Conservation (phyloP, 208 protist genomes). For the Leishmania gerbilli region DNA sequence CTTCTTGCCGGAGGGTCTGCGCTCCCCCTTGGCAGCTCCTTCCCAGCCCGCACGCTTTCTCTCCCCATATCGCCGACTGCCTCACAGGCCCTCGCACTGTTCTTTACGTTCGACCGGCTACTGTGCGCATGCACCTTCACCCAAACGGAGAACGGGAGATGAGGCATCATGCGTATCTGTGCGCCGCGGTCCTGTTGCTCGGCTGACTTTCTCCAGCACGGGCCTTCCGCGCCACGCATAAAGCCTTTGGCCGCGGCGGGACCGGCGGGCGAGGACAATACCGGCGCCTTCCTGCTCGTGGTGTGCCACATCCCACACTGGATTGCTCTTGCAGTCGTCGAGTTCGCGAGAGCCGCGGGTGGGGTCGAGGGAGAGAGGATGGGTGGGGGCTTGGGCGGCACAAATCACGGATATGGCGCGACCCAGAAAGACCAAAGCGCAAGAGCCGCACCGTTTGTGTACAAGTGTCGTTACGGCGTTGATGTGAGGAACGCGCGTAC, state of each 20-base stretch:
- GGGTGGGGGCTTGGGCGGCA: not conserved
- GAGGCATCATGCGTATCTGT: not conserved
- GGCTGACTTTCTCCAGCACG: not conserved
- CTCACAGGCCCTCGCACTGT: not conserved
- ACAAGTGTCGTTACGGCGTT: not conserved
- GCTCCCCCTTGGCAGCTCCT: not conserved
- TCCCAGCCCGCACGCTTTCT: not conserved
- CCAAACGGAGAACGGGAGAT: not conserved
- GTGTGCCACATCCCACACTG: too few species aligned
- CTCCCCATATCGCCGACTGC: not conserved
- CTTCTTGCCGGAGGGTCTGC: not conserved
- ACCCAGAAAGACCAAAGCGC: not conserved
- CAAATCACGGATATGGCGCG: not conserved
- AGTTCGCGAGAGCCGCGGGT: not conserved
- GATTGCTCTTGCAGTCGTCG: not conserved
- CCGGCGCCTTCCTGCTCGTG: not conserved
- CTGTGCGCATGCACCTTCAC: not conserved
- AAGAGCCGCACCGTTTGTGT: not conserved
- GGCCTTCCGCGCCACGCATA: not conserved
- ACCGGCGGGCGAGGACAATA: not conserved
- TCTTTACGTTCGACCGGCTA: not conserved
- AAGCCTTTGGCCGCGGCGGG: too few species aligned
- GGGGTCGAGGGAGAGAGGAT: not conserved
- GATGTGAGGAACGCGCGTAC: not conserved
- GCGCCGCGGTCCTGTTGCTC: not conserved